These are phyloP conservation scores for Trametes cingulata DNA, from an alignment of 768 basidiomycete genomes.

Conservation along the genomic window DNA sequence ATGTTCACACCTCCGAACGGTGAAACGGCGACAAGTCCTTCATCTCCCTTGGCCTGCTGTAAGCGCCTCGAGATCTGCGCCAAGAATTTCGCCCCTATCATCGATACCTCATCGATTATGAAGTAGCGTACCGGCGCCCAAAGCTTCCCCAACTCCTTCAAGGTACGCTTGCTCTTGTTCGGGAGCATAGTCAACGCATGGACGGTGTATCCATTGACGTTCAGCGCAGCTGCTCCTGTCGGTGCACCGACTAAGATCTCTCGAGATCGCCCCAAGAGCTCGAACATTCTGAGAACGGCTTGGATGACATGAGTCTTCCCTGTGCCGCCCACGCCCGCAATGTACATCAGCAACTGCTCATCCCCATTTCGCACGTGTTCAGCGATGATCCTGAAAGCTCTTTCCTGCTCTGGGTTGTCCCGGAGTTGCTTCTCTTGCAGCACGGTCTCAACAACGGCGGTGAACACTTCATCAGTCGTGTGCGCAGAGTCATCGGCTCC, in stretches of 20 bases:
- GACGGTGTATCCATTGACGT: conserved; percentile 33
- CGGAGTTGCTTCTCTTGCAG: not conserved
- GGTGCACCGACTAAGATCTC: conserved; percentile 27
- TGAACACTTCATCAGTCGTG: too few relatives aligned
- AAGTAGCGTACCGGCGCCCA: conserved; percentile 25
- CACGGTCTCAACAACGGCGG: not conserved
- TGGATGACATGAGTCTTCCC: conserved; percentile 34
- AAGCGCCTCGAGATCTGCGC: conserved; percentile 25
- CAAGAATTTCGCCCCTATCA: conserved; percentile 26
- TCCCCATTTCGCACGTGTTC: not conserved
- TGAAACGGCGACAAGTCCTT: not conserved
- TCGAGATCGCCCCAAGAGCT: not conserved
- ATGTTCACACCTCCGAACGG: conserved; percentile 36
- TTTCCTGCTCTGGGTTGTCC: conserved; percentile 15
- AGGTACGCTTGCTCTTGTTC: conserved; percentile 1
- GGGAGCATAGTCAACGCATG: conserved; percentile 30
- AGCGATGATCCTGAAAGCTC: conserved; percentile 18
- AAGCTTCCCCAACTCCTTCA: conserved; percentile 5
- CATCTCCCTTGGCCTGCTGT: conserved; percentile 23
- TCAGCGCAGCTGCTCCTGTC: conserved; percentile 33
- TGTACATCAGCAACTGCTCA: conserved; percentile 30
- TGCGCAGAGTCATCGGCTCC: too few relatives aligned
- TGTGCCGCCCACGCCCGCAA: conserved; percentile 33
- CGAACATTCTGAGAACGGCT: conserved; percentile 25
- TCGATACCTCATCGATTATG: conserved; percentile 27